These are phyloP conservation scores for Eucalyptus urophylla DNA, from an alignment of 345 rosid genomes.

Conservation along the genomic window DNA sequence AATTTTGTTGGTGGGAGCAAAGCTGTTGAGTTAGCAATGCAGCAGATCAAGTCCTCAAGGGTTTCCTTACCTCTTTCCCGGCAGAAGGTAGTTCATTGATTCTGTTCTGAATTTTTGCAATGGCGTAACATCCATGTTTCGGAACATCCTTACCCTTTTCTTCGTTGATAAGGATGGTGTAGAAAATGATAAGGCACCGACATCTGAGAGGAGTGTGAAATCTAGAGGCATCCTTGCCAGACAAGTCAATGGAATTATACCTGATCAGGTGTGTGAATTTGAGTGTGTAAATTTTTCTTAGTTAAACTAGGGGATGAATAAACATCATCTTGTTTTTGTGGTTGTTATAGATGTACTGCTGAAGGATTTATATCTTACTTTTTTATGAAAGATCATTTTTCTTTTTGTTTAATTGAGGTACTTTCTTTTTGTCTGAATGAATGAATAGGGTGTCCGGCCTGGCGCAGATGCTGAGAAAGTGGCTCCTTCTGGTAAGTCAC, in stretches of 20 bases:
- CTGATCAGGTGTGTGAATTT: conserved; percentile 66
- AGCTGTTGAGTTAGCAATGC: conserved; percentile 74
- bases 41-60: conserved; percentile 63
- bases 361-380: background rate
- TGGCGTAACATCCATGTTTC: background rate
- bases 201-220: conserved; percentile 55
- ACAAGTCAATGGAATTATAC: conserved; percentile 70
- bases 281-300: background rate
- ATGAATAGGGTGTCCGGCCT: conserved; percentile 42
- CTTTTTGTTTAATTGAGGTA: background rate
- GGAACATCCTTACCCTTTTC: background rate
- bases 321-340: background rate
- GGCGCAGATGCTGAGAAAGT: conserved; percentile 49
- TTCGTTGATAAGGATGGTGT: conserved; percentile 37
- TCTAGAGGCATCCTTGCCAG: conserved; percentile 76
- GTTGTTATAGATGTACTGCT: background rate
- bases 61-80: conserved; percentile 39
- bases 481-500: conserved; percentile 47
- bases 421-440: background rate
- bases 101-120: background rate
- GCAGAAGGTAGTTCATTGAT: conserved; percentile 44
- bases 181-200: conserved; percentile 70
- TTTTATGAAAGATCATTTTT: background rate
- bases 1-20: conserved; percentile 87
- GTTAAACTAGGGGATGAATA: background rate